Conservation (phyloP, 352 stramenopile genomes). For the Phytophthora vignae region DNA sequence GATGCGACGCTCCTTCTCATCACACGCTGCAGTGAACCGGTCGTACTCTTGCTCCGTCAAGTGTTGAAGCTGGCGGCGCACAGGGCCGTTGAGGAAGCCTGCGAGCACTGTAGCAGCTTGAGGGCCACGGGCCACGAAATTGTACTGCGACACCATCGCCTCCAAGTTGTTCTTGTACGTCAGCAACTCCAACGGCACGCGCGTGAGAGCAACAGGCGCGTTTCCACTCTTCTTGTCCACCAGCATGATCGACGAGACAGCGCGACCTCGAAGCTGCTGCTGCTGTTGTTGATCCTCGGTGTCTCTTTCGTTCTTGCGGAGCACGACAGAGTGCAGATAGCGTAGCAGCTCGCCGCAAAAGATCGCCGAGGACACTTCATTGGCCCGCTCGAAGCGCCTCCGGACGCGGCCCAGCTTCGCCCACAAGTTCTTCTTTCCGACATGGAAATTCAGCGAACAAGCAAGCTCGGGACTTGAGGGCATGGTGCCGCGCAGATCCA, state of each 20-base stretch:
- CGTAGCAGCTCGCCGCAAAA: constrained; percentile 74
- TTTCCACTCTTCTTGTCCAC: constrained; percentile 44
- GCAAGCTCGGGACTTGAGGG: constrained; percentile 49
- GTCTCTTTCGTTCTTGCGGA: constrained; percentile 73
- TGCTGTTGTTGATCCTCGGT: constrained; percentile 60
- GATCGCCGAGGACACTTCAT: constrained; percentile 66
- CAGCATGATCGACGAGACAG: constrained; percentile 65
- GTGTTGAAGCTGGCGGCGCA: constrained; percentile 54
- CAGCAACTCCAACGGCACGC: constrained; percentile 69
- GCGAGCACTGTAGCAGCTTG: constrained; percentile 57
- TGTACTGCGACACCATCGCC: constrained; percentile 81
- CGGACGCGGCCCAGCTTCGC: constrained; percentile 51
- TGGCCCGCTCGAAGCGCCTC: constrained; percentile 65
- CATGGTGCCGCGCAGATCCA: constrained; percentile 51
- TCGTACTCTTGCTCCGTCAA: constrained; percentile 68
- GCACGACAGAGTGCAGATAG: constrained; percentile 75
- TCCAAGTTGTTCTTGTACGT: constrained; percentile 86
- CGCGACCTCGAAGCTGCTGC: constrained; percentile 48
- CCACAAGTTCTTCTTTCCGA: constrained; percentile 73
- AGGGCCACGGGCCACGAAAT: constrained; percentile 72
- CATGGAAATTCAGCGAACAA: constrained; percentile 54
- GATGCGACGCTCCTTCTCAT: constrained; percentile 58
- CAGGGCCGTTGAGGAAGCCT: constrained; percentile 64
- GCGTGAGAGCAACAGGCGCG: constrained; percentile 34
- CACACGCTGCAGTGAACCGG: constrained; percentile 61